These are phyloP conservation scores for Beauveria varroae DNA, from an alignment of 2,329 filamentous ascomycete species.

Conservation along the genomic window DNA sequence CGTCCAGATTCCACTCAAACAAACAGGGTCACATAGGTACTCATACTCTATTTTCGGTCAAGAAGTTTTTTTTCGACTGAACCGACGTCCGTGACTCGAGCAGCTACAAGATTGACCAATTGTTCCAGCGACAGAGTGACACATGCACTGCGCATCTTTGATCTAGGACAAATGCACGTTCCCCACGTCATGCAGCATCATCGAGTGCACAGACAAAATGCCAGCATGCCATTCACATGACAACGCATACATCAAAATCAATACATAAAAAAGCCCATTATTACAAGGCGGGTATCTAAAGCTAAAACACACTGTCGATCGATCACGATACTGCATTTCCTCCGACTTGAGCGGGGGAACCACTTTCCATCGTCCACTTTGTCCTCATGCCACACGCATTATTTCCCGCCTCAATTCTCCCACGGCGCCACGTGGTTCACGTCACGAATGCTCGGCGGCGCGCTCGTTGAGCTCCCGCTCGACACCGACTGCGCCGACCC, in stretches of 20 bases:
- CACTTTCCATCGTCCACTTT: not conserved
- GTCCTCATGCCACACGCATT: not conserved
- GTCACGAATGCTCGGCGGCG: conserved; percentile 21
- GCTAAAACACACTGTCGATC: not conserved
- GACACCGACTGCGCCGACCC: conserved; percentile 26
- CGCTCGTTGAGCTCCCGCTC: conserved; percentile 26
- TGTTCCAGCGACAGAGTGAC: too few relatives aligned
- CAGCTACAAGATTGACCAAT: too few relatives aligned
- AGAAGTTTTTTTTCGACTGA: too few relatives aligned
- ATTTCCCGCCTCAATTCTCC: conserved; percentile 13
- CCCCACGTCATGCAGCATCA: not conserved
- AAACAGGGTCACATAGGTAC: too few relatives aligned
- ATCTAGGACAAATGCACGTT: too few relatives aligned
- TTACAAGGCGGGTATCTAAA: not conserved
- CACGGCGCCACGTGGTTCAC: conserved; percentile 27
- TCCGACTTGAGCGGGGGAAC: not conserved
- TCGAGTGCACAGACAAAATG: not conserved
- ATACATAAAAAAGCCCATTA: not conserved
- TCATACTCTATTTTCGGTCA: too few relatives aligned
- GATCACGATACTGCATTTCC: not conserved
- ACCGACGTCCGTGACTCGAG: too few relatives aligned
- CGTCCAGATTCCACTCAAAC: too few relatives aligned
- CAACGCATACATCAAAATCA: not conserved
- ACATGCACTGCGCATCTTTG: too few relatives aligned
- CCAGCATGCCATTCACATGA: not conserved